These are phyloP conservation scores for Perkinsus olseni DNA, from an alignment of 169 alveolate species.

Conservation along the genomic window DNA sequence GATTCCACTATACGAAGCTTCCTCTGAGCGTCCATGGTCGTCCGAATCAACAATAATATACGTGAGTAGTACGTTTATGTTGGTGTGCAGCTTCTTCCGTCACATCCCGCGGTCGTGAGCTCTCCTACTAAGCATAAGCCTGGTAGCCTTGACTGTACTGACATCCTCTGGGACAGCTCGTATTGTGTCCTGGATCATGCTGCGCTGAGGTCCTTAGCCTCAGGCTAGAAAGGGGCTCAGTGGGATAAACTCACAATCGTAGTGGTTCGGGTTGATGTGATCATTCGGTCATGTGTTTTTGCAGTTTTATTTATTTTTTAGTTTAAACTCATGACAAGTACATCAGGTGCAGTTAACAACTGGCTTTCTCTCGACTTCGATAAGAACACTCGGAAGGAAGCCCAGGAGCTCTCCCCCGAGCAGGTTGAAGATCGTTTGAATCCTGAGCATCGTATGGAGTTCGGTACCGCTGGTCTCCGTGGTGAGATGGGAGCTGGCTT, in stretches of 20 bases:
- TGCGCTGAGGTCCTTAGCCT: too few relatives aligned
- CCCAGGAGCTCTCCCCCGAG: background rate
- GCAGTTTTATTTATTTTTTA: background rate
- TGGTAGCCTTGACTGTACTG: too few relatives aligned
- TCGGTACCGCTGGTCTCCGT: constrained; percentile 55
- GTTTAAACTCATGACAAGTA: background rate
- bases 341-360: background rate
- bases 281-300: background rate
- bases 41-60: too few relatives aligned
- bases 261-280: background rate
- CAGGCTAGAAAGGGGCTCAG: too few relatives aligned
- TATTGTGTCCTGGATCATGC: too few relatives aligned
- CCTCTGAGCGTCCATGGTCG: too few relatives aligned
- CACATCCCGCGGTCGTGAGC: background rate
- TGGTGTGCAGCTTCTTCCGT: background rate
- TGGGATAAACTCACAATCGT: too few relatives aligned
- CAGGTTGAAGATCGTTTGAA: background rate
- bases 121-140: too few relatives aligned
- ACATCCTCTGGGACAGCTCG: too few relatives aligned
- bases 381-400: background rate
- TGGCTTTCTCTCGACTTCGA: background rate
- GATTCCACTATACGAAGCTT: too few relatives aligned
- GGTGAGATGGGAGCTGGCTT: constrained; percentile 53
- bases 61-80: too few relatives aligned
- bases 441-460: constrained; percentile 10